A percentile compares a stretch with the other conserved stretches of the same genome.
These are phyloP conservation scores for Gautieria morchelliformis DNA, from an alignment of 768 basidiomycete species.

Conservation along the genomic window DNA sequence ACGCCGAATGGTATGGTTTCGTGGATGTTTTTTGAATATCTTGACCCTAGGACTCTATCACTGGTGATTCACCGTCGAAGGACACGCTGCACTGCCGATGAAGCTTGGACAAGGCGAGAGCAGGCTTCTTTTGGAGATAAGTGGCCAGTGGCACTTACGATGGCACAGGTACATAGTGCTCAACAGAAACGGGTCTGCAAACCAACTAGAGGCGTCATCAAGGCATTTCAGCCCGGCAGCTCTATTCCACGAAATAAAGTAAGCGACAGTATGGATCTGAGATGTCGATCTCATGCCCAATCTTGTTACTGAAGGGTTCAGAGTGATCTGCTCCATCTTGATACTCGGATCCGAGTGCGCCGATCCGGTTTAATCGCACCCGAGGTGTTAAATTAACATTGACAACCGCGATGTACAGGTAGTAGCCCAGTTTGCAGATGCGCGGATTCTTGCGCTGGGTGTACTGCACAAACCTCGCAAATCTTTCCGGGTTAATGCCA, in stretches of 20 bases:
- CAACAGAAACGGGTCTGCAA: slow-evolving; percentile 68
- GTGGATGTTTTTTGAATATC: background rate
- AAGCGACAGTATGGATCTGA: slow-evolving; percentile 13
- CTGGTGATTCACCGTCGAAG: slow-evolving; percentile 61
- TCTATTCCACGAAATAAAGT: slow-evolving; percentile 77
- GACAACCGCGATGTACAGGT: slow-evolving; percentile 31
- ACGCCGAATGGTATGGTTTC: background rate
- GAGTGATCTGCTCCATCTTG: slow-evolving; percentile 56
- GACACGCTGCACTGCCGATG: slow-evolving; percentile 66
- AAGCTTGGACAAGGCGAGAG: slow-evolving; percentile 75
- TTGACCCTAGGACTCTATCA: slow-evolving; percentile 39
- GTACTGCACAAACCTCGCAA: slow-evolving; percentile 50
- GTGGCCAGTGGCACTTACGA: background rate
- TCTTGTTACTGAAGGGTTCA: slow-evolving; percentile 45
- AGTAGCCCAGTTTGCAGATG: slow-evolving; percentile 59
- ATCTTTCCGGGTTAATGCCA: slow-evolving; percentile 48
- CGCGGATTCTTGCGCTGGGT: slow-evolving; percentile 65
- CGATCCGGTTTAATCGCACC: background rate
- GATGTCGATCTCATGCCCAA: background rate
- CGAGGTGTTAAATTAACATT: background rate
- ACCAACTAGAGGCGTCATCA: slow-evolving; percentile 58
- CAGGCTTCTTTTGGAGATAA: background rate
- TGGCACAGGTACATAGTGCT: slow-evolving; percentile 55
- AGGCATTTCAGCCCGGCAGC: slow-evolving; percentile 56
- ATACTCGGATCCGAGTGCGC: slow-evolving; percentile 57